Base-by-base conservation (phyloP, 129 eudicot species). In the Saposhnikovia divaricata region DNA sequence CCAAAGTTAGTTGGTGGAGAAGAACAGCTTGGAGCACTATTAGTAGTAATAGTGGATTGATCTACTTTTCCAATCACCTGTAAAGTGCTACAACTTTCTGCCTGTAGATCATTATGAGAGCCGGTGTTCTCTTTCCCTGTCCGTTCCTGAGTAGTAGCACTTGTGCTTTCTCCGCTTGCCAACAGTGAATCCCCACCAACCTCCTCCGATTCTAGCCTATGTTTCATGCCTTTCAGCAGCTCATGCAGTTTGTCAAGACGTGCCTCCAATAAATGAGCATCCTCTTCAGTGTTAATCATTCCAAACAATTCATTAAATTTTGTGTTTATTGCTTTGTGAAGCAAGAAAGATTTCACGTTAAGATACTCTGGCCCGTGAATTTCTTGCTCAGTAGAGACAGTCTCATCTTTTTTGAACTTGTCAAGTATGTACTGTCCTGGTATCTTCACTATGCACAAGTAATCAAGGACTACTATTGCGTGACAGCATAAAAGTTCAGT, bases 401-500 rank as follows among this genome's bases (percentile, higher is more conserved):
- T 42, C n/a, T 40, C 48, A 40, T 72, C 76, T 72, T 72, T 72
- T 72, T 72, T 40, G 3, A 72, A 72, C 76, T 72, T 21, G 48
- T 72, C 34, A 23, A 72, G 38, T 9, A 74, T 74, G 77, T 74
- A 74, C 21, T 25, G 53, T 25, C 19, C 37, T 19, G 50, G 76
- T 19, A 72, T 40, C 76, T 40, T 44, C 55, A 43, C 77, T 43
- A 44, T 72, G 39, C 55, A 44, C 25, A 74, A 45, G 38, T 45
- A 44, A 25, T 74, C 55, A 12, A 74, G 45, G 39, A 74, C 77
- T 23, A 11, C 28, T 11, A 74, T 10, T 25, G 77, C 77, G 13
- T 74, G 77, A 45, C 39, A 21, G 55, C 77, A 74, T 74, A 74
- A 43, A 43, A 74, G 28, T 74, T 47, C 77, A 44, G 19, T 42